Evolutionary conservation across 2,329 filamentous ascomycete genomes (phyloP).

Genomic region (Fusarium austroafricanum): DNA sequence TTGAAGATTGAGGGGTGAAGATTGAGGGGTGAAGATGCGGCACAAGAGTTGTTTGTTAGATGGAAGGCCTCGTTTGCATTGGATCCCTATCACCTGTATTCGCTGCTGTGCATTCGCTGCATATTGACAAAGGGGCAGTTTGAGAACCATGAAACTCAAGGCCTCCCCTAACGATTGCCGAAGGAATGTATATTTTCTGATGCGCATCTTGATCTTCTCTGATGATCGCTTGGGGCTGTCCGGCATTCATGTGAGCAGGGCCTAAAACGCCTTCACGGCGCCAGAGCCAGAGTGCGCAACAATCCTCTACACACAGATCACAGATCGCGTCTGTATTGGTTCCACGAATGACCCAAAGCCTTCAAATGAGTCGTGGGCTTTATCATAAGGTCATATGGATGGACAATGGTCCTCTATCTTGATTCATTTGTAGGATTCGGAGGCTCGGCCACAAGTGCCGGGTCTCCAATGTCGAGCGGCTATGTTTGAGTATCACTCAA

Average conservation of each 20-base stretch:
- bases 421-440: no score
- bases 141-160: background rate
- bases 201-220: background rate
- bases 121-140: background rate
- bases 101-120: background rate
- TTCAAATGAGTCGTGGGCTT: background rate
- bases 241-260: no score
- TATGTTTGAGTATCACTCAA: background rate
- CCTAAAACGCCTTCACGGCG: no score
- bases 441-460: background rate
- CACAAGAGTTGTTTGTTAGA: background rate
- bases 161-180: no score
- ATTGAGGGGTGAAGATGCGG: constrained; percentile 1
- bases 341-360: background rate
- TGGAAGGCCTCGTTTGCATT: background rate
- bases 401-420: background rate
- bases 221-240: background rate
- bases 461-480: background rate
- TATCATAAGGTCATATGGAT: background rate
- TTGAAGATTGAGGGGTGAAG: background rate
- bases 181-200: background rate
- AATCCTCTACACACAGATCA: no score
- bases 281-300: no score
- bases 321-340: background rate
- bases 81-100: constrained; percentile 12